Base-by-base conservation (phyloP, 345 rosid species). In the Ceriops zippeliana region DNA sequence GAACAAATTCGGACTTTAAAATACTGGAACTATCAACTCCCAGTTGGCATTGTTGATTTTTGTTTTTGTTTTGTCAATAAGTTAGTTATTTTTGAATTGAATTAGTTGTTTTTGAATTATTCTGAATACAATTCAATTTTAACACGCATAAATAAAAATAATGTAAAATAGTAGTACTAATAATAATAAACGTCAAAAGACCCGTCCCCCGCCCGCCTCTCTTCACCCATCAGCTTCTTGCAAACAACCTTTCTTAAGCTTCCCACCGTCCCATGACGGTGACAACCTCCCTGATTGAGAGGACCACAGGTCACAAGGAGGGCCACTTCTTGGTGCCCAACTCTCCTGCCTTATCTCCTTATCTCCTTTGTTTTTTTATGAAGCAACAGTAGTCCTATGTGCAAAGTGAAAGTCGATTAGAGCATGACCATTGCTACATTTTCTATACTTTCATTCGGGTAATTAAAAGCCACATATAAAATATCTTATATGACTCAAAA, bases 161-260 rank as follows among this genome's bases (percentile, higher is more conserved):
- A n/a, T 10, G 2, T 52, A 24, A 69, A 59, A 4, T 3, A 47
- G 28, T 35, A 20, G 19, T 28, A 13, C 26, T 52, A 31, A 20
- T 4, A 27, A 35, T 30, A 22, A 28, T 32, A 52, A 35, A 49
- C 3, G 63, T 49, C 34, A 31, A 31, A 31, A 65, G 6, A 9
- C 68, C n/a, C 64, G 66, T 63, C 59, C 77, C 75, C 80, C 82
- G 85, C 85, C 80, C 82, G 70, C 73, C 70, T 72, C 61, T 22
- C 71, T 58, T 70, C 80, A 61, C 51, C 75, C 67, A 62, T 79
- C 78, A 76, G n/a, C 76, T 46, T 58, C 79, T 60, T 68, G 70
- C 72, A 30, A 70, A 76, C 78, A 58, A 67, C 52, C 71, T 71
- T 65, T 59, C 84, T 75, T 73, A 71, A 78, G 77, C 75, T 68